Percentiles rank a stretch among this genome's conserved stretches.
These are phyloP conservation scores for Cytospora mali DNA, from an alignment of 2,329 filamentous ascomycete species.

Conservation along the genomic window DNA sequence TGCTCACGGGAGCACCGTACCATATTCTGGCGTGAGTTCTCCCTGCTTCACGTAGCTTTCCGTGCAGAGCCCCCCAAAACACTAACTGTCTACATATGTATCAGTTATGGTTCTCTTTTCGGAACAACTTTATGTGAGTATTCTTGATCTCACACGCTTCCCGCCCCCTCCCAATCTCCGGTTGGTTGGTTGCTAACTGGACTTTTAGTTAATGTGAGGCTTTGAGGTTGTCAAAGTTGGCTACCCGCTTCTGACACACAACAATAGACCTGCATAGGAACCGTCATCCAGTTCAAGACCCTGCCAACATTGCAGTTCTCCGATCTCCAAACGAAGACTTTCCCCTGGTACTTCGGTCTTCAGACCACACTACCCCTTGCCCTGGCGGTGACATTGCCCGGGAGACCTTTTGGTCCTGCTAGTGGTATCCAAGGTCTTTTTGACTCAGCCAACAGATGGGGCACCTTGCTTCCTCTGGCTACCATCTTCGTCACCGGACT, in stretches of 20 bases:
- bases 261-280: constrained; percentile 69
- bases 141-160: background rate
- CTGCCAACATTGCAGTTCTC: constrained; percentile 82
- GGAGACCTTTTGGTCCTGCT: constrained; percentile 50
- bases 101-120: constrained; percentile 83
- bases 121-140: constrained; percentile 85
- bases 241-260: constrained; percentile 23
- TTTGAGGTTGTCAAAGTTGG: background rate
- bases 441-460: constrained; percentile 61
- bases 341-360: constrained; percentile 86
- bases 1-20: constrained; percentile 70
- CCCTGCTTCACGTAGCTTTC: background rate
- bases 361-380: constrained; percentile 75
- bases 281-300: constrained; percentile 74
- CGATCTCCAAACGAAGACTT: constrained; percentile 76
- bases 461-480: constrained; percentile 68
- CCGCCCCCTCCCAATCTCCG: background rate
- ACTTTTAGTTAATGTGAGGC: constrained; percentile 24
- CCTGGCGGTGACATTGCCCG: constrained; percentile 79
- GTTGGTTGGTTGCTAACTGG: background rate
- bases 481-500: constrained; percentile 72
- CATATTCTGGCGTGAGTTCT: constrained; percentile 69
- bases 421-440: constrained; percentile 59
- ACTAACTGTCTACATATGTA: constrained; percentile 22
- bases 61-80: background rate